Evolutionary conservation across 495 filamentous ascomycete genomes (phyloP).

Genomic region (Alectoria sarmentosa): DNA sequence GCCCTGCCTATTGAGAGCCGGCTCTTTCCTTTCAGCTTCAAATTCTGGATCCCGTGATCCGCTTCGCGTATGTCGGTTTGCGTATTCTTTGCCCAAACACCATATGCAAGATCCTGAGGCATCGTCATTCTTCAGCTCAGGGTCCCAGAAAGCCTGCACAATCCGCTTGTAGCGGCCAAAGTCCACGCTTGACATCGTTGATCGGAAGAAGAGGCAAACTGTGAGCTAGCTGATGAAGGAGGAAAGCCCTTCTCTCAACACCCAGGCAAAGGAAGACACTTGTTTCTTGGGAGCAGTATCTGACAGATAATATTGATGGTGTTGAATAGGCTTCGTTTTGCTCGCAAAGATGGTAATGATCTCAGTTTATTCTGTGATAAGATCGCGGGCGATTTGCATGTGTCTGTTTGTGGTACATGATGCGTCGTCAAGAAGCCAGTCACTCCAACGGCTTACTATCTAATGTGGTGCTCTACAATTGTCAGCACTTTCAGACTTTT

Average conservation of each 20-base stretch:
- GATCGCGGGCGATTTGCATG: neutral
- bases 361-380: neutral
- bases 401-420: slow-evolving; percentile 2
- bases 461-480: neutral
- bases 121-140: slow-evolving; percentile 79
- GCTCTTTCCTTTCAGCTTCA: neutral
- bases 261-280: neutral
- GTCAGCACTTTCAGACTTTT: neutral
- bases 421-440: slow-evolving; percentile 1
- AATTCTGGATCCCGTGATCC: neutral
- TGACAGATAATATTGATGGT: neutral
- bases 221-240: neutral
- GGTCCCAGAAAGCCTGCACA: slow-evolving; percentile 92
- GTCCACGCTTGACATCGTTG: slow-evolving; percentile 53
- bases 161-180: slow-evolving; percentile 69
- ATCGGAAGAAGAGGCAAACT: neutral
- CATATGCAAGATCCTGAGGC: slow-evolving; percentile 64
- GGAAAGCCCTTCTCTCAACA: neutral
- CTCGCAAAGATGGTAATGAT: neutral
- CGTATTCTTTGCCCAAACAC: slow-evolving; percentile 80
- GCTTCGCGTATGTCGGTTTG: slow-evolving; percentile 27
- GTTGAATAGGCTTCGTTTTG: neutral
- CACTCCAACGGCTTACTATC: slow-evolving; percentile 1
- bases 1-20: neutral
- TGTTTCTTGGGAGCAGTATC: neutral